Evolutionary conservation across 371 early-diverging fungal genomes (phyloP).

Genomic region (Cokeromyces recurvatus): DNA sequence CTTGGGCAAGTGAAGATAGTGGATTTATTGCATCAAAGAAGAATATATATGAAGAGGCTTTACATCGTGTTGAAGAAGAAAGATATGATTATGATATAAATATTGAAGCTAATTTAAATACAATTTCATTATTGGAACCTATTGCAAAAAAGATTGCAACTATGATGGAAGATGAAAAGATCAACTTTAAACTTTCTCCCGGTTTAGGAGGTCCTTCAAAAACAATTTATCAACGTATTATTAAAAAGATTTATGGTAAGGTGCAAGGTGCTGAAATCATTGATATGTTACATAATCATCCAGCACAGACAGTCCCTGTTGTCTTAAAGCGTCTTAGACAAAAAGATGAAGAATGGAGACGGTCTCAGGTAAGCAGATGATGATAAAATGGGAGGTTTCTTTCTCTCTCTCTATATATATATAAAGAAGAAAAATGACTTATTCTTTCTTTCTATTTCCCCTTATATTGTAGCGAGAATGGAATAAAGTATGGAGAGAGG

Average conservation of each 20-base stretch:
- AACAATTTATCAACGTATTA: conserved; percentile 77
- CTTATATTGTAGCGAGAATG: conserved; percentile 66
- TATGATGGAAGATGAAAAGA: conserved; percentile 78
- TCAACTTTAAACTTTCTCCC: conserved; percentile 62
- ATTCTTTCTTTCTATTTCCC: no score
- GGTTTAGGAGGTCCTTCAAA: conserved; percentile 83
- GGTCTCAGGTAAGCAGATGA: conserved; percentile 9
- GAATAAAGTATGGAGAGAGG: conserved; percentile 95
- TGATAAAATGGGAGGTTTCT: no score
- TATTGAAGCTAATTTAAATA: conserved; percentile 86
- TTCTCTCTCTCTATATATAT: no score
- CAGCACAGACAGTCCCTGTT: conserved; percentile 90
- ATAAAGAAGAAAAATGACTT: no score
- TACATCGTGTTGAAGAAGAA: conserved; percentile 97
- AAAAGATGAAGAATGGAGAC: conserved; percentile 96
- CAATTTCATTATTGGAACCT: conserved; percentile 86
- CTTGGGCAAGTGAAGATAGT: conserved; percentile 91
- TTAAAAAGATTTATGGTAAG: conserved; percentile 87
- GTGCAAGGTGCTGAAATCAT: conserved; percentile 85
- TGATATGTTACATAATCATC: conserved; percentile 87
- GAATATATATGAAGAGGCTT: conserved; percentile 90
- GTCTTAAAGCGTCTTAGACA: conserved; percentile 93
- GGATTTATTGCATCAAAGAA: conserved; percentile 92
- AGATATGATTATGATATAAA: conserved; percentile 56
- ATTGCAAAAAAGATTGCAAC: conserved; percentile 62